These are phyloP conservation scores for Avena sativa DNA, from an alignment of 176 grass and related monocot genomes.

Conservation along the genomic window DNA sequence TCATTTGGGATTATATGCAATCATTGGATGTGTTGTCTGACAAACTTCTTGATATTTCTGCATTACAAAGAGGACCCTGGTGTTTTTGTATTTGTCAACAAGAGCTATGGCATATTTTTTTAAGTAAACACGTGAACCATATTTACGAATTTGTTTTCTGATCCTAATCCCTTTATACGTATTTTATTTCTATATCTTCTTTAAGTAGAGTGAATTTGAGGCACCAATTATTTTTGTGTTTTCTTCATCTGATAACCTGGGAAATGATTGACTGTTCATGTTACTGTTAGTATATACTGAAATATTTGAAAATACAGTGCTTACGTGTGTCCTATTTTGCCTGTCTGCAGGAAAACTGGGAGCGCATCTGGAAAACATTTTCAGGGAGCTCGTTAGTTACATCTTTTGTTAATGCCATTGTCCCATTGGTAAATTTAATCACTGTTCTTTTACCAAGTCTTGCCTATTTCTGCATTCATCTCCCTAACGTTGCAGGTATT, in stretches of 20 bases:
- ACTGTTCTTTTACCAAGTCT: not conserved
- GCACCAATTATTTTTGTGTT: not conserved
- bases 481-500: not conserved
- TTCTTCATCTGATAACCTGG: not conserved
- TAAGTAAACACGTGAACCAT: not conserved
- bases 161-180: not conserved
- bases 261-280: not conserved
- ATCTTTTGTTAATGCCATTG: conserved; percentile 45
- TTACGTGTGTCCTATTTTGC: not conserved
- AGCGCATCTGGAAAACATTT: conserved; percentile 66
- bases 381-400: conserved; percentile 28
- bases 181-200: not conserved
- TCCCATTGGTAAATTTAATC: conserved; percentile 49
- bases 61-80: not conserved
- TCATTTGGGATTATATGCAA: not conserved
- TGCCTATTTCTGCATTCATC: not conserved
- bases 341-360: conserved; percentile 67
- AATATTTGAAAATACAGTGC: conserved; percentile 10
- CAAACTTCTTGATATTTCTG: not conserved
- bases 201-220: not conserved
- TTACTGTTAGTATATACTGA: not conserved
- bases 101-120: not conserved
- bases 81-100: conserved; percentile 10
- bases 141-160: not conserved
- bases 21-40: not conserved